phyloP scores from a whole-genome alignment of 768 basidiomycete species.

The Erythrobasidium yunnanense region DNA sequence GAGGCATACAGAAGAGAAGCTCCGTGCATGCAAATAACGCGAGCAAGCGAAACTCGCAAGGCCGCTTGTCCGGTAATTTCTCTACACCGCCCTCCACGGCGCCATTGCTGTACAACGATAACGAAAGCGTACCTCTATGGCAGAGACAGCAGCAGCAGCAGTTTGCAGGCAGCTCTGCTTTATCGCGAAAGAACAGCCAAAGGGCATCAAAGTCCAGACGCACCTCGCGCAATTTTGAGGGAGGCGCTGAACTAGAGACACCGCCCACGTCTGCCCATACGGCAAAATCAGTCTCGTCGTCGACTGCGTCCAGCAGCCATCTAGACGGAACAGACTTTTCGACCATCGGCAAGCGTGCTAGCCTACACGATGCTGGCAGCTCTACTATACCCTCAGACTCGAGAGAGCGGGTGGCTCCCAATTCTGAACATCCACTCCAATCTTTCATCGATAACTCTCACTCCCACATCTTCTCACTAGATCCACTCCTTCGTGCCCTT shows the following conservation, averaged over 20 bases:
- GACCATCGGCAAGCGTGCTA: too few relatives aligned
- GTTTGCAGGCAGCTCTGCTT: background rate
- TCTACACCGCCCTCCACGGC: background rate
- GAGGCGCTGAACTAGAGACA: background rate
- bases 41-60: background rate
- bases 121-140: background rate
- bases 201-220: background rate
- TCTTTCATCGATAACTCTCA: background rate
- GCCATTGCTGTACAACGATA: background rate
- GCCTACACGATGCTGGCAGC: background rate
- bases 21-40: background rate
- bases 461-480: background rate
- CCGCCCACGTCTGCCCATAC: background rate
- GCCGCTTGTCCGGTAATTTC: background rate
- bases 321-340: too few relatives aligned
- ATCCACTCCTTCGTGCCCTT: background rate
- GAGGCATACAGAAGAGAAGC: background rate
- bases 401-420: background rate
- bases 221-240: background rate
- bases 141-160: background rate
- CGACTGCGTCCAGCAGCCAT: background rate
- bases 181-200: background rate
- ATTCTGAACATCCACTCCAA: background rate
- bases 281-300: background rate
- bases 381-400: background rate